These are phyloP conservation scores for Starmerella sp. DNA, from an alignment of 805 yeast species.

Conservation along the genomic window DNA sequence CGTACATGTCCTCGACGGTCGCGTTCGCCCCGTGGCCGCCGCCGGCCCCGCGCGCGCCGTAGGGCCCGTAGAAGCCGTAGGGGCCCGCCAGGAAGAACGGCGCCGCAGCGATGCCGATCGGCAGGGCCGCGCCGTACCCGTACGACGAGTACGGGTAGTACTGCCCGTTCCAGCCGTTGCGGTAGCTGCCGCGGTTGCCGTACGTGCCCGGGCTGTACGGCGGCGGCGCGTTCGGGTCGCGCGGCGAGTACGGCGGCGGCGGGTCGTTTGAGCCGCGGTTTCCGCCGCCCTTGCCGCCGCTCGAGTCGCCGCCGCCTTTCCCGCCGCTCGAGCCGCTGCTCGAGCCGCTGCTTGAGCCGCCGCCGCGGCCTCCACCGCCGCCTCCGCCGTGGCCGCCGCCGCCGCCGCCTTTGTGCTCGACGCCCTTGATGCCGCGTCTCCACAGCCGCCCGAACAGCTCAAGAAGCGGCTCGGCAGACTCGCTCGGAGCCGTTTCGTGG, in stretches of 20 bases:
- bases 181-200: constrained; percentile 6
- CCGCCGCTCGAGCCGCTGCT: neutral
- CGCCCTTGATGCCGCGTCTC: neutral
- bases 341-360: neutral
- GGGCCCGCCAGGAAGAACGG: constrained; percentile 15
- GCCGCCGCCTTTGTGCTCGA: neutral
- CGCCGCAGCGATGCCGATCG: constrained; percentile 1
- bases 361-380: neutral
- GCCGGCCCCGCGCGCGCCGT: neutral
- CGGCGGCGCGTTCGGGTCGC: constrained; percentile 3
- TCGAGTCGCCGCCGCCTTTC: neutral
- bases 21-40: constrained; percentile 1
- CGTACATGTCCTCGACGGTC: constrained; percentile 3
- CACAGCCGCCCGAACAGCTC: too few species aligned
- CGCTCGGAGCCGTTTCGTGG: too few species aligned
- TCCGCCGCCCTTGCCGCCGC: neutral
- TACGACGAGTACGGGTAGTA: constrained; percentile 9
- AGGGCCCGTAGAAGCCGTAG: constrained; percentile 13
- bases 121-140: constrained; percentile 5
- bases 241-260: constrained; percentile 8
- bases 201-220: constrained; percentile 1
- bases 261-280: neutral
- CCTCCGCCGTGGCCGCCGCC: neutral
- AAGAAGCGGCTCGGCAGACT: too few species aligned
- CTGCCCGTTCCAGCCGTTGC: constrained; percentile 12